phyloP scores from a whole-genome alignment of 2,329 filamentous ascomycete genomes.

The Alternaria sp. region DNA sequence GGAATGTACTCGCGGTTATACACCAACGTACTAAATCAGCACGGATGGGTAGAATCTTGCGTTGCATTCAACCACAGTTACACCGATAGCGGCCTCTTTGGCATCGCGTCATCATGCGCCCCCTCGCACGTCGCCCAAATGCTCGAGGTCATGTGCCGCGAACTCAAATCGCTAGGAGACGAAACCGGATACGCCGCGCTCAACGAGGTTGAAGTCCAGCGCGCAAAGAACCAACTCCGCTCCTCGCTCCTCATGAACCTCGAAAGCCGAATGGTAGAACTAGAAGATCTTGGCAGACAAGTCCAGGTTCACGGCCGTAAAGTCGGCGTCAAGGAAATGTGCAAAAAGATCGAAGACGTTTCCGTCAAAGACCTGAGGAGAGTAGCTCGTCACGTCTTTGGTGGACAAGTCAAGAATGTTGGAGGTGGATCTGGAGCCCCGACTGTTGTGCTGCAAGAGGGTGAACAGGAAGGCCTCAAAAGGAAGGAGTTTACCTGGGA shows the following conservation, averaged over 20 bases:
- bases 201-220: conserved; percentile 78
- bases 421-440: conserved; percentile 86
- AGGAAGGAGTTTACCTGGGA: conserved; percentile 80
- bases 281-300: conserved; percentile 93
- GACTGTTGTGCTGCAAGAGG: conserved; percentile 94
- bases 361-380: conserved; percentile 82
- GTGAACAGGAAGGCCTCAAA: conserved; percentile 74
- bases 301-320: conserved; percentile 97
- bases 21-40: conserved; percentile 96
- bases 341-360: conserved; percentile 80
- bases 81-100: conserved; percentile 93
- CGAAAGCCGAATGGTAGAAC: conserved; percentile 94
- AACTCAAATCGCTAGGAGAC: conserved; percentile 80
- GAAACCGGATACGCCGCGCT: conserved; percentile 79
- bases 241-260: conserved; percentile 95
- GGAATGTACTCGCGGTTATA: conserved; percentile 99
- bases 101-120: conserved; percentile 86
- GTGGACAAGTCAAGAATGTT: conserved; percentile 76
- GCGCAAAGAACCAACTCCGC: conserved; percentile 96
- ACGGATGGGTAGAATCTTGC: conserved; percentile 97
- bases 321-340: conserved; percentile 94
- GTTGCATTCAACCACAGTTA: conserved; percentile 98
- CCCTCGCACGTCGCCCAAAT: conserved; percentile 81
- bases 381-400: conserved; percentile 81
- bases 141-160: conserved; percentile 95